A percentile compares a stretch with the other conserved stretches of the same genome.
phyloP scores from a whole-genome alignment of 2,329 filamentous ascomycete genomes.

The Ascochyta koolunga region DNA sequence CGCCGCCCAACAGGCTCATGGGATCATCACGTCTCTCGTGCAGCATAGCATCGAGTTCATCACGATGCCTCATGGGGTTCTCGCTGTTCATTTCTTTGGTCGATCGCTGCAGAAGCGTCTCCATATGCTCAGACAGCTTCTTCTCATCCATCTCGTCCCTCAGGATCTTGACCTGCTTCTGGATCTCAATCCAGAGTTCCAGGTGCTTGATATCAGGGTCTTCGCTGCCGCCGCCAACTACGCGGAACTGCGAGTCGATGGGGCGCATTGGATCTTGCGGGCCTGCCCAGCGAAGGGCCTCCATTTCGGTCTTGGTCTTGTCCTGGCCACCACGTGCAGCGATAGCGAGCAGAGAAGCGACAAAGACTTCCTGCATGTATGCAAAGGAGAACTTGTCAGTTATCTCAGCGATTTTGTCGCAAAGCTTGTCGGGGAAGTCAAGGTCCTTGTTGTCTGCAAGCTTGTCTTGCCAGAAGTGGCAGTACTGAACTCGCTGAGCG shows the following conservation, averaged over 20 bases:
- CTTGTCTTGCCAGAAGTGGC: slow-evolving; percentile 53
- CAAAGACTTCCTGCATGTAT: slow-evolving; percentile 54
- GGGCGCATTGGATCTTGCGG: slow-evolving; percentile 34
- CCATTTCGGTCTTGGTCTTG: slow-evolving; percentile 8
- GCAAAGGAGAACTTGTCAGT: slow-evolving; percentile 55
- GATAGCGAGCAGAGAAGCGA: slow-evolving; percentile 49
- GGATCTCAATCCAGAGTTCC: slow-evolving; percentile 50
- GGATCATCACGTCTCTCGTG: slow-evolving; percentile 15
- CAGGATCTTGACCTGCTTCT: slow-evolving; percentile 52
- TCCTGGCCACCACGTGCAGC: slow-evolving; percentile 32
- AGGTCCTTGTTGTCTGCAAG: slow-evolving; percentile 45
- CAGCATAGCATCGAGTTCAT: slow-evolving; percentile 34
- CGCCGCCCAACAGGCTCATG: background rate
- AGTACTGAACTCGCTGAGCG: slow-evolving; percentile 50
- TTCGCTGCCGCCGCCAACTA: slow-evolving; percentile 7
- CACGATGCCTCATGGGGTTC: slow-evolving; percentile 18
- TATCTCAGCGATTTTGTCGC: slow-evolving; percentile 48
- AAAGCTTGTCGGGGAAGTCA: slow-evolving; percentile 51
- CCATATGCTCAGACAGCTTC: slow-evolving; percentile 12
- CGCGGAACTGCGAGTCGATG: slow-evolving; percentile 3
- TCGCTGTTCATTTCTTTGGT: background rate
- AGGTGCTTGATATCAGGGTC: slow-evolving; percentile 43
- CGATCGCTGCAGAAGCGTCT: slow-evolving; percentile 2
- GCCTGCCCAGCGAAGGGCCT: slow-evolving; percentile 32
- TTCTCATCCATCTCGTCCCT: slow-evolving; percentile 49